Base-by-base conservation (phyloP, 2,329 filamentous ascomycete species). In the Bimuria novae-zelandiae region DNA sequence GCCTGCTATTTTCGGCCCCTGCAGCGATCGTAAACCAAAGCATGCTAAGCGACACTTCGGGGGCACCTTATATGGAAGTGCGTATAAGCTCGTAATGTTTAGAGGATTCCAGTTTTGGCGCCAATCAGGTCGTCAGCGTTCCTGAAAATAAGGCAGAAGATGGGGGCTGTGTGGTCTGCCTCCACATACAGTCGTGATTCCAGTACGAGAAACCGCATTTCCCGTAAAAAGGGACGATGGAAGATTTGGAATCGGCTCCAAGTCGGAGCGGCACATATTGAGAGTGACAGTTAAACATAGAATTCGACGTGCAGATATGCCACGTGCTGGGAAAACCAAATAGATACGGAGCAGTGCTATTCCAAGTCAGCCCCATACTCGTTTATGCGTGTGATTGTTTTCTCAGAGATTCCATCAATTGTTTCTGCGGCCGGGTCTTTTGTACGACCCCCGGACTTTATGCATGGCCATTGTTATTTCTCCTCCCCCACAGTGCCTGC, bases 401-500 rank as follows among this genome's bases (percentile, higher is more conserved):
- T n/a, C n/a, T n/a, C n/a, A n/a, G n/a, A 17, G 33, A 17, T 4
- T 16, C 16, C 12, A 8, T 4, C 33, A 17, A 4, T 36, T 7
- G 33, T 36, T 7, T 17, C 14, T 17, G 17, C 8, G 14, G 33
- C 17, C 21, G 7, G 12, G 11, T 5, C 4, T 19, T 7, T 29
- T 47, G 44, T 37, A 29, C n/a, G 12, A 14, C n/a, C 32, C 22
- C 22, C 33, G 25, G n/a, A 12, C 14, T 22, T 2, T 10, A 36
- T 47, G 21, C 43, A 46, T 45, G 17, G 43, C 25, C 21, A 46
- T 35, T 1, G 12, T 14, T 12, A 22, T 21, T 35, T 35, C 16
- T 35, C 32, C 43, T 37, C 11, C 44, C 43, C 44, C 44, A 47
- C 22, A n/a, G 29, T 47, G 22, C 44, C 22, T 39, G 44, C 44